Base-by-base conservation (phyloP, 164 flowering plant species). In the Nymphaea colorata region DNA sequence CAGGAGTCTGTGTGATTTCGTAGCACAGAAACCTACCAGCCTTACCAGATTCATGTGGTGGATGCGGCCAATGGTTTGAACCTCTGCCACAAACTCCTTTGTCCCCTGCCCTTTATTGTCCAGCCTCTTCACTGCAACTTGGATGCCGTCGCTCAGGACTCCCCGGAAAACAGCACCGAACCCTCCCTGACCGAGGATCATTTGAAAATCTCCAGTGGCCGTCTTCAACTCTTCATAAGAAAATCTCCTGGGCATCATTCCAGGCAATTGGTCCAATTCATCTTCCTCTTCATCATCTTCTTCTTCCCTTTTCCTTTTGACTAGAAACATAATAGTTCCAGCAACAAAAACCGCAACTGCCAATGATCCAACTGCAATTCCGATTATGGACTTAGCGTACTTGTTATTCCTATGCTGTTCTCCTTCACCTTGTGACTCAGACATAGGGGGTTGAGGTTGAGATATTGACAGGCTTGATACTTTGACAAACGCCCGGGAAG, bases 21-120 rank as follows among this genome's bases (percentile, higher is more conserved):
- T 42, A 0, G 73, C 55, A 59, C 74, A 75, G 55, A 75, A 78
- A 43, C 78, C 75, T 18, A 45, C 69, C 8, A 79, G 45, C 43
- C 71, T 76, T 7, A 74, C 77, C 65, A 79, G 47, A 17, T 79
- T 77, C 61, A 74, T 59, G 60, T 79, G 79, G 51, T 71, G 73
- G 43, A 72, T 72, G 59, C 43, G 69, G 1, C 82, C 74, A 12
- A 75, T 70, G 0, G 69, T 70, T 16, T 62, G 43, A 3, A 78
- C 71, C 65, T 78, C 78, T 3, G 79, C 75, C 5, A 64, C 41
- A 45, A 79, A 79, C 42, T 72, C 75, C 41, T 67, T 71, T 51
- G 53, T 69, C 8, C 77, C 79, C 62, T 76, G 79, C 1, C 77
- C 75, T 5, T 64, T 59, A 7, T 67, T 65, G 2, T 70, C 74